phyloP scores from a whole-genome alignment of 805 yeast genomes.

The Novakomyces olei region DNA sequence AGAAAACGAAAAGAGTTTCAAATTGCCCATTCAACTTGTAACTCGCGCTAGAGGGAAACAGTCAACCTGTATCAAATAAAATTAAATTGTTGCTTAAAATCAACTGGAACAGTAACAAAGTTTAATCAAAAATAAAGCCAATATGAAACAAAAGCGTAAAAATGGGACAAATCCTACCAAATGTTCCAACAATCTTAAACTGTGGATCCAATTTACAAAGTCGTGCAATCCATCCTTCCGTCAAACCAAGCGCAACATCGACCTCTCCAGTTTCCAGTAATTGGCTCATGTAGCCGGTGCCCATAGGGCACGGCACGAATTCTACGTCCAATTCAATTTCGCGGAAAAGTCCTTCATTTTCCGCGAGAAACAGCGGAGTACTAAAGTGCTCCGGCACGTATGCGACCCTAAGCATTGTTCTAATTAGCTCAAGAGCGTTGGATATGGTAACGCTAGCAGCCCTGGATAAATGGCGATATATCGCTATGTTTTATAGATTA shows the following conservation, averaged over 20 bases:
- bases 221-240: slow-evolving; percentile 79
- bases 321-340: slow-evolving; percentile 27
- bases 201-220: slow-evolving; percentile 43
- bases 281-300: slow-evolving; percentile 71
- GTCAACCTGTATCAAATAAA: too few species aligned
- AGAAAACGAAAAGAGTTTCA: too few species aligned
- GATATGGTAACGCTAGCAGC: too few species aligned
- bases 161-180: slow-evolving; percentile 4
- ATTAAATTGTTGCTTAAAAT: too few species aligned
- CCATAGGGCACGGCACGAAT: slow-evolving; percentile 70
- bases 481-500: too few species aligned
- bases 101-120: too few species aligned
- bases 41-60: too few species aligned
- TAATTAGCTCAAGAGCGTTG: too few species aligned
- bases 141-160: neutral
- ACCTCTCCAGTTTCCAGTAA: slow-evolving; percentile 39
- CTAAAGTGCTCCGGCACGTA: slow-evolving; percentile 83
- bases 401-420: too few species aligned
- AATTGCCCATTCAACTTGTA: too few species aligned
- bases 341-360: slow-evolving; percentile 32
- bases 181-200: slow-evolving; percentile 49
- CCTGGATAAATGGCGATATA: too few species aligned
- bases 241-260: slow-evolving; percentile 63
- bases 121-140: neutral
- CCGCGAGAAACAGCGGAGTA: slow-evolving; percentile 62